Evolutionary conservation across 176 grass and related monocot species (phyloP).

Genomic region (Luzula sylvatica): DNA sequence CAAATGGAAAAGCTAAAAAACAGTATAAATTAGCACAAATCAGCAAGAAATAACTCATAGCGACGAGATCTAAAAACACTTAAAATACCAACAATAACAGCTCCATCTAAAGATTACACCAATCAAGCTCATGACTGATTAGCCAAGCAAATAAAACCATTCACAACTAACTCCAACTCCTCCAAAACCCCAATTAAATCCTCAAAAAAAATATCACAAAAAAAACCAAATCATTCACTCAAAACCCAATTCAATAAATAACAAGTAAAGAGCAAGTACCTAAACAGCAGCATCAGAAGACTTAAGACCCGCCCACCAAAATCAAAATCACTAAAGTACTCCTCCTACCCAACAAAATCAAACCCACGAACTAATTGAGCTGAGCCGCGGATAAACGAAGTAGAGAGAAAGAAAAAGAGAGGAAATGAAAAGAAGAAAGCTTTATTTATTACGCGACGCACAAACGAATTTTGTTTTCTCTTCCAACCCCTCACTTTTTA

Average conservation of each 20-base stretch:
- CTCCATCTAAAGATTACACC: background rate
- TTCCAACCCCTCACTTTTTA: background rate
- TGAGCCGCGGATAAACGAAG: constrained; percentile 13
- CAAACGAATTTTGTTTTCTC: constrained; percentile 40
- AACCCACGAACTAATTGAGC: background rate
- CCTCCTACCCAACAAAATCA: background rate
- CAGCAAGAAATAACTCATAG: no score
- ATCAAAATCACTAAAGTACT: background rate
- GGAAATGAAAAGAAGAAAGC: constrained; percentile 20
- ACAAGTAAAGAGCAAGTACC: background rate
- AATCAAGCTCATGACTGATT: background rate
- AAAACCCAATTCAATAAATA: background rate
- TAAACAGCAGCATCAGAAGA: background rate
- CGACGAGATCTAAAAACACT: no score
- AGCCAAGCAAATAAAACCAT: background rate
- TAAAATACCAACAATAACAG: no score
- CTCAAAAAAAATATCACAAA: background rate
- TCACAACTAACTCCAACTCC: background rate
- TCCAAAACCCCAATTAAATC: background rate
- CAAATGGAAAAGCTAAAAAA: no score
- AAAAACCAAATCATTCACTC: background rate
- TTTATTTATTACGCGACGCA: constrained; percentile 27
- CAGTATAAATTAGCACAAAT: no score
- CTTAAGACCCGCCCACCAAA: background rate
- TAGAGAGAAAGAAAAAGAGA: constrained; percentile 24